Evolutionary conservation across 2,329 filamentous ascomycete genomes (phyloP), one percentile per base, ranked within the genome.

Genomic region (Aspergillus spinulosporus): DNA sequence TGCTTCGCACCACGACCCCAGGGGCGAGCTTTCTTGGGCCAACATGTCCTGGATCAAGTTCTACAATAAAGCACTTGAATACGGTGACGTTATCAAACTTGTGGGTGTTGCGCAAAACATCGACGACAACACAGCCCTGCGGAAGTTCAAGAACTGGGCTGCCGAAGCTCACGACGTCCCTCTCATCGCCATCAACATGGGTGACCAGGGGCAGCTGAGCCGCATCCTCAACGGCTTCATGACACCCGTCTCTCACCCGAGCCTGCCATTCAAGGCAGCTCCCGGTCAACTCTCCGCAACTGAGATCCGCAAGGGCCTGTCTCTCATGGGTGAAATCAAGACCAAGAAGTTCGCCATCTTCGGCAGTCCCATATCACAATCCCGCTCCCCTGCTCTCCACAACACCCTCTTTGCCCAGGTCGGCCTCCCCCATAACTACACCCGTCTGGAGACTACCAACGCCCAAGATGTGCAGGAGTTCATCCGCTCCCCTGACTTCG

Each of bases 131-230:
- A 94, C 90, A 68, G 85, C 88, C 40, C 82, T 97, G 31, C 85
- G 86, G 40, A 84, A 84, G 48, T 99, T 99, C 83, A 92, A 90
- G 77, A 76, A 81, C 21, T 88, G 84, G 77, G 92, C 92, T 75
- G 79, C 84, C 37, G 78, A 82, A 26, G 83, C 89, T 1, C 88
- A 95, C 68, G 81, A 88, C 52, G 85, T 86, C n/a, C 93, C 92
- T 0, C 77, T 99, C 54, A 97, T 99, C 64, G 91, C 89, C 1
- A 88, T 99, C 70, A 99, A 99, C 75, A 97, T 99, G 93, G 92
- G 93, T 31, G 80, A 85, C 47, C 79, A 84, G 28, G 94, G 94
- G 48, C 94, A 96, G 76, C 82, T 97, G 42, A 96, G 91, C 68
- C 87, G 94, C 34, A 88, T 99, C 44, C 78, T 95, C 57, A 99